These are phyloP conservation scores for Lathyrus sativus DNA, from an alignment of 306 rosid genomes.

Conservation along the genomic window DNA sequence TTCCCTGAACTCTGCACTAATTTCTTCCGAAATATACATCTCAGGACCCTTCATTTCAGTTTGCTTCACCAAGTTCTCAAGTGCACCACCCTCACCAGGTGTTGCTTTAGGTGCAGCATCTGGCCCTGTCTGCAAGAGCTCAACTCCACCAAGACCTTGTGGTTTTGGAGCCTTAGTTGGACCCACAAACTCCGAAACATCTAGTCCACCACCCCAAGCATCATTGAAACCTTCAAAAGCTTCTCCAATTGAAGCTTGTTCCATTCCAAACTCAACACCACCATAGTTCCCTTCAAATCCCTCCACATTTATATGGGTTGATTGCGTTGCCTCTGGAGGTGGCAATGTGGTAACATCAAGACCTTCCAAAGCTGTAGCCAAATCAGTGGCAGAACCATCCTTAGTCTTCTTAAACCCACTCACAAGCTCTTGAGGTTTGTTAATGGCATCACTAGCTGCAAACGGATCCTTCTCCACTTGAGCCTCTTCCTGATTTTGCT, in stretches of 20 bases:
- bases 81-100: constrained; percentile 48
- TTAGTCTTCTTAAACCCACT: constrained; percentile 81
- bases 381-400: constrained; percentile 79
- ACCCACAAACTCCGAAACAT: constrained; percentile 82
- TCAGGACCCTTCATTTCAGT: constrained; percentile 91
- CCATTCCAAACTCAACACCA: constrained; percentile 84
- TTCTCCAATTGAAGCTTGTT: constrained; percentile 76
- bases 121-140: constrained; percentile 79
- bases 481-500: constrained; percentile 54
- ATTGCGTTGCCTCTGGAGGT: constrained; percentile 89
- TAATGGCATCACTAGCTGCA: constrained; percentile 88
- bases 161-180: constrained; percentile 56
- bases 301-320: constrained; percentile 84
- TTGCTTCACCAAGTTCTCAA: constrained; percentile 63
- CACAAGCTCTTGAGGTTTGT: constrained; percentile 75
- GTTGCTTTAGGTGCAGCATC: constrained; percentile 50
- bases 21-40: constrained; percentile 75
- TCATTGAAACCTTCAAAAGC: constrained; percentile 87
- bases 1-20: constrained; percentile 89
- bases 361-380: constrained; percentile 73
- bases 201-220: constrained; percentile 98
- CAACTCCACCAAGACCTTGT: constrained; percentile 94
- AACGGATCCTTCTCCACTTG: constrained; percentile 77
- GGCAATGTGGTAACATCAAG: constrained; percentile 89
- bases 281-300: constrained; percentile 98